Evolutionary conservation across 805 yeast species (phyloP).

Genomic region (Metschnikowia baotianmanensis): DNA sequence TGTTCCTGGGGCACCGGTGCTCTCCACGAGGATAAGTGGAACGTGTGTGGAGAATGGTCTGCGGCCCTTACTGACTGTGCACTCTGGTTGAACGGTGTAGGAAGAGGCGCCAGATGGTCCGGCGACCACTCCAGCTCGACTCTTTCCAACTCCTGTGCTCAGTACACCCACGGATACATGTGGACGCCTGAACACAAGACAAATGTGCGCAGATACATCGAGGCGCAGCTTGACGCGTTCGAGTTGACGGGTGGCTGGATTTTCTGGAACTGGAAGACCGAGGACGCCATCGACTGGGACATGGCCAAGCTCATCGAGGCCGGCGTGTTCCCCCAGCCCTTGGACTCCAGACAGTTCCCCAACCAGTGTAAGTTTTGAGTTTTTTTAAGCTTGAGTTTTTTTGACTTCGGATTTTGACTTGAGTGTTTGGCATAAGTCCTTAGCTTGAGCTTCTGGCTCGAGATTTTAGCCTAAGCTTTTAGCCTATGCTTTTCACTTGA

Average conservation of each 20-base stretch:
- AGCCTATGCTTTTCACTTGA: no score
- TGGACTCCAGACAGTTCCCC: conserved; percentile 63
- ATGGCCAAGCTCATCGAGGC: conserved; percentile 54
- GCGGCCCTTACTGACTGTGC: conserved; percentile 90
- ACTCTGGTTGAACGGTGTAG: conserved; percentile 84
- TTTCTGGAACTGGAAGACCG: conserved; percentile 94
- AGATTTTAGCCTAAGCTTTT: no score
- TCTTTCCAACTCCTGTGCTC: conserved; percentile 60
- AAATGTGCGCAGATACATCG: conserved; percentile 67
- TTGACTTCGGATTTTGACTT: no score
- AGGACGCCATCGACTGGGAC: conserved; percentile 83
- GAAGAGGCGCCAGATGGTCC: conserved; percentile 78
- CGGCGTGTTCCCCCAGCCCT: conserved; percentile 79
- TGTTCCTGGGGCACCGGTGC: conserved; percentile 20
- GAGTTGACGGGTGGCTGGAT: conserved; percentile 82
- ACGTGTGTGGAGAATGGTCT: conserved; percentile 20
- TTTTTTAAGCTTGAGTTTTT: no score
- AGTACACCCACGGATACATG: conserved; percentile 26
- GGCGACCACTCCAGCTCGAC: conserved; percentile 48
- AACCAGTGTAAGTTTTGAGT: conserved; percentile 54
- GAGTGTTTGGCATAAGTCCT: no score
- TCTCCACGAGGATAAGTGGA: conserved; percentile 19
- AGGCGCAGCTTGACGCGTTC: conserved; percentile 85
- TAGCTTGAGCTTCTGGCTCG: no score
- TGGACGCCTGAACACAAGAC: conserved; percentile 61